These are phyloP conservation scores for Diplodia seriata DNA, from an alignment of 2,329 filamentous ascomycete species.

Conservation along the genomic window DNA sequence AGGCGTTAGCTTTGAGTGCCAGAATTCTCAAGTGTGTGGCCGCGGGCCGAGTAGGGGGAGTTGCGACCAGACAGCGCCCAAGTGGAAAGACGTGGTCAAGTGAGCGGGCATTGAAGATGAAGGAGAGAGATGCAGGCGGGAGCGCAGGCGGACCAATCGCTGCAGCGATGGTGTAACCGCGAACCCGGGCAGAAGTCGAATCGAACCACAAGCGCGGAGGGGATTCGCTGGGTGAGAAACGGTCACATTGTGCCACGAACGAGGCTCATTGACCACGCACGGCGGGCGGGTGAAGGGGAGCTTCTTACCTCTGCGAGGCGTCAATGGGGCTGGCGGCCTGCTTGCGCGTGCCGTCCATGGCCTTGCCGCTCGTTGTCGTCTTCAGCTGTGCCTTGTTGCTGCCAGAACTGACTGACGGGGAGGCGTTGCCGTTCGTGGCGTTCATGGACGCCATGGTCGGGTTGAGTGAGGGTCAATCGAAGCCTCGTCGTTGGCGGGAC, in stretches of 20 bases:
- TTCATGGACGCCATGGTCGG: constrained; percentile 31
- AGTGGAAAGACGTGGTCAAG: neutral
- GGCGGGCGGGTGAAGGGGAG: constrained; percentile 19
- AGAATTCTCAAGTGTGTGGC: neutral
- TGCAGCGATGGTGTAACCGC: constrained; percentile 31
- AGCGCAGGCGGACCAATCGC: constrained; percentile 30
- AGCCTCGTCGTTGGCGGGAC: constrained; percentile 35
- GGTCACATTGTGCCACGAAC: constrained; percentile 31
- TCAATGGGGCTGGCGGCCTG: constrained; percentile 63
- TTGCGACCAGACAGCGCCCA: neutral
- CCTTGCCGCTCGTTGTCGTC: constrained; percentile 58
- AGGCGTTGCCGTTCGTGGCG: constrained; percentile 40
- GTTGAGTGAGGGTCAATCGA: constrained; percentile 25
- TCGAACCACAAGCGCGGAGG: constrained; percentile 32
- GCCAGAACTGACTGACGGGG: constrained; percentile 48
- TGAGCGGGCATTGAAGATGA: constrained; percentile 20
- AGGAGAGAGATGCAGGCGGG: constrained; percentile 28
- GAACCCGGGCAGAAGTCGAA: constrained; percentile 30
- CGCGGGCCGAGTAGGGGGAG: neutral
- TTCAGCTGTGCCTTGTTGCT: constrained; percentile 56
- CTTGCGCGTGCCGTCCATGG: constrained; percentile 61
- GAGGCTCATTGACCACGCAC: constrained; percentile 21
- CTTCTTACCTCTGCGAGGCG: constrained; percentile 60
- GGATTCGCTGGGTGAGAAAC: constrained; percentile 19
- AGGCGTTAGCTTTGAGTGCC: constrained; percentile 17